Evolutionary conservation across 2,329 filamentous ascomycete species (phyloP).

Genomic region (Ceratocystis smalleyi): DNA sequence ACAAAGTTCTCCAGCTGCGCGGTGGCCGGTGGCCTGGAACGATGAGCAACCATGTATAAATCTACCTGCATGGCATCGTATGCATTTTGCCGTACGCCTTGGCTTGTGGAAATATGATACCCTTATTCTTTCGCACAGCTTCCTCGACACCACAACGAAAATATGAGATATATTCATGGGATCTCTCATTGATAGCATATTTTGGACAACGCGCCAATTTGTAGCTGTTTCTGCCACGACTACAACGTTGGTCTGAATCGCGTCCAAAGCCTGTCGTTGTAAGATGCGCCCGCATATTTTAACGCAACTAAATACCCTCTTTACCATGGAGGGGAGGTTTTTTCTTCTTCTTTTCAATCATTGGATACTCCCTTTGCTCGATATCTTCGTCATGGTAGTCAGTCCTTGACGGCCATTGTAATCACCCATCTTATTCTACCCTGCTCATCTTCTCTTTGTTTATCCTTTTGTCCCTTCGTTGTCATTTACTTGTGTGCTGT

Average conservation of each 20-base stretch:
- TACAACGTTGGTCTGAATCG: too few species aligned
- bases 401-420: slow-evolving; percentile 5
- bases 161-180: background rate
- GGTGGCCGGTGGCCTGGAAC: slow-evolving; percentile 9
- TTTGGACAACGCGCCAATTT: background rate
- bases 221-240: background rate
- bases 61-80: background rate
- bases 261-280: too few species aligned
- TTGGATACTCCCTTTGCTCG: slow-evolving; percentile 8
- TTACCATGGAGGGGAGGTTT: background rate
- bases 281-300: background rate
- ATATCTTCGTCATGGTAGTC: slow-evolving; percentile 7
- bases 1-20: slow-evolving; percentile 7
- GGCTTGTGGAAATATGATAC: background rate
- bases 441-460: background rate
- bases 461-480: background rate
- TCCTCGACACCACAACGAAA: background rate
- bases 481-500: slow-evolving; percentile 16
- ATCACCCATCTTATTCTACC: background rate
- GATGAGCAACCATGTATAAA: background rate
- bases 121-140: background rate
- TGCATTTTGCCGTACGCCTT: background rate
- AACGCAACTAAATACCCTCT: background rate
- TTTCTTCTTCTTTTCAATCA: background rate
- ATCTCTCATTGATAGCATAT: background rate